These are phyloP conservation scores for Scenedesmus sp. DNA, from an alignment of 163 green algal genomes.

Conservation along the genomic window DNA sequence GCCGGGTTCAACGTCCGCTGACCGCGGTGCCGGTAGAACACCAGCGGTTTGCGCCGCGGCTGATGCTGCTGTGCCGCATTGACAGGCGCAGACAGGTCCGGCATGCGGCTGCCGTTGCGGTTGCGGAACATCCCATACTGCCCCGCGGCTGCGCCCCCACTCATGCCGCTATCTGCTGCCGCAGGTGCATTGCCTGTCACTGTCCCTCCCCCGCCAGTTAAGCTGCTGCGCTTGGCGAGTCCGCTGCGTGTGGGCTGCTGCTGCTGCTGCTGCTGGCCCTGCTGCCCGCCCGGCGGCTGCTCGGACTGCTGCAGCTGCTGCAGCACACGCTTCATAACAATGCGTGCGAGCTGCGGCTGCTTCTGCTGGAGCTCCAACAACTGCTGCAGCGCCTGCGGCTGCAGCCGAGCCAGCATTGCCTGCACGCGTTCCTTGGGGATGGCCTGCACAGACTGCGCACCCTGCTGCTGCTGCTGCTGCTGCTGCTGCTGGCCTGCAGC, in stretches of 20 bases:
- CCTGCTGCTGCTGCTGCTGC: conserved; percentile 3
- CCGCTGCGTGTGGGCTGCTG: background rate
- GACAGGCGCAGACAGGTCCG: background rate
- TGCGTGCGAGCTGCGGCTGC: conserved; percentile 35
- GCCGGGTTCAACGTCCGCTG: background rate
- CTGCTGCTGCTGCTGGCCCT: background rate
- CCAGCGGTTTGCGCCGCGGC: conserved; percentile 21
- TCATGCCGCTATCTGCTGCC: background rate
- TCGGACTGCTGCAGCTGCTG: conserved; percentile 23
- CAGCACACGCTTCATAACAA: conserved; percentile 48
- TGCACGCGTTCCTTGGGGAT: conserved; percentile 15
- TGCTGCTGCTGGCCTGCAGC: background rate
- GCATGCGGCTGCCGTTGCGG: conserved; percentile 14
- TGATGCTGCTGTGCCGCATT: conserved; percentile 17
- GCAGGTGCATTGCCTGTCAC: background rate
- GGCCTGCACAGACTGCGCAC: background rate
- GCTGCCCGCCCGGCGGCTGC: background rate
- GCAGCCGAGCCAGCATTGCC: conserved; percentile 23
- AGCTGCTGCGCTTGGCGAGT: background rate
- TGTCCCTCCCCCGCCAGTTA: background rate
- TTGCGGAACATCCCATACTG: background rate
- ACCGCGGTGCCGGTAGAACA: conserved; percentile 42
- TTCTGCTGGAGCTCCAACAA: conserved; percentile 41
- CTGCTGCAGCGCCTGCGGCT: conserved; percentile 43
- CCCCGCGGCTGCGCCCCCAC: background rate